Conservation (phyloP, 495 filamentous ascomycete species). For the Xylaria flabelliformis region DNA sequence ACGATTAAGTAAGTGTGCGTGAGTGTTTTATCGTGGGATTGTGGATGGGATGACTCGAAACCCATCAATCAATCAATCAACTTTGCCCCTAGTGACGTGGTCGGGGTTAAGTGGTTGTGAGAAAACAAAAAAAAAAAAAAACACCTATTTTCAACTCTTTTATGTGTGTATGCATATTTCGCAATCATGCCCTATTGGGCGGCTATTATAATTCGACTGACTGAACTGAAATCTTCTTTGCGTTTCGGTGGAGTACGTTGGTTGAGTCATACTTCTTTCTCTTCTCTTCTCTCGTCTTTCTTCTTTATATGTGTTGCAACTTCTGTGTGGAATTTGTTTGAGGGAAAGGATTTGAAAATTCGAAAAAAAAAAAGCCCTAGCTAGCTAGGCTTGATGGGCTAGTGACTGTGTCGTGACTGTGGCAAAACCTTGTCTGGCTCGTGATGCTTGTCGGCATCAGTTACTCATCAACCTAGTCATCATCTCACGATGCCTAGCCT, state of each 20-base stretch:
- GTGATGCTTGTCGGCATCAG: neutral
- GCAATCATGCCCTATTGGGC: slow-evolving; percentile 1
- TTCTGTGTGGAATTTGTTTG: neutral
- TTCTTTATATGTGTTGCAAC: neutral
- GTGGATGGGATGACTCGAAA: slow-evolving; percentile 26
- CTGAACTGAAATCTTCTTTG: slow-evolving; percentile 1
- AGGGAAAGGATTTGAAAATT: neutral
- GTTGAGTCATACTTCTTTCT: neutral
- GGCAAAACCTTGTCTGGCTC: slow-evolving; percentile 1
- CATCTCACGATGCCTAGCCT: slow-evolving; percentile 8
- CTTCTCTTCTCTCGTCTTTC: no score
- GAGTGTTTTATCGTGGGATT: neutral
- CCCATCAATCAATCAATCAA: neutral
- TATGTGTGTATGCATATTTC: slow-evolving; percentile 1
- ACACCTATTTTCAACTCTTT: neutral
- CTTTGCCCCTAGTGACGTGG: slow-evolving; percentile 21
- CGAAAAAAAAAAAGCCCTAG: neutral
- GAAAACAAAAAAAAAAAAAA: neutral
- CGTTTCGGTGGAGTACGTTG: neutral
- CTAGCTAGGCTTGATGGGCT: neutral
- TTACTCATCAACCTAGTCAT: neutral
- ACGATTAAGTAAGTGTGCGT: neutral
- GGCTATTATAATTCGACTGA: neutral
- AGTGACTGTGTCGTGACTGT: neutral
- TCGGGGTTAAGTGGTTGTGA: slow-evolving; percentile 9